phyloP scores from a whole-genome alignment of 140 eudicot species.

The Anethum foeniculum region DNA sequence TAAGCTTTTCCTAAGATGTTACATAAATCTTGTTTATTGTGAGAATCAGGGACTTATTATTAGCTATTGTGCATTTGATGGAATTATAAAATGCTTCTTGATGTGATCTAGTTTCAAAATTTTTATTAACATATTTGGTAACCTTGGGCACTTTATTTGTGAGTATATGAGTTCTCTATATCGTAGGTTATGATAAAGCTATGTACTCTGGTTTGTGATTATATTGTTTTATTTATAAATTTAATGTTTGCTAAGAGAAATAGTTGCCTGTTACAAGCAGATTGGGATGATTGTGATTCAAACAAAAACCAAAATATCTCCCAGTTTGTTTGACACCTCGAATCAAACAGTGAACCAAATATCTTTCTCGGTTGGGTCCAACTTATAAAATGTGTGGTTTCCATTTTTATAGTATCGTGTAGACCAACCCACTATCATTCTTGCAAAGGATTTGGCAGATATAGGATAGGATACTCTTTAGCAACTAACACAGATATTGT shows the following conservation, averaged over 20 bases:
- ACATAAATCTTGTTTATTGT: constrained; percentile 2
- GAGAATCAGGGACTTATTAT: neutral
- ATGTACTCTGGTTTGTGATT: neutral
- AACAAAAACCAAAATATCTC: neutral
- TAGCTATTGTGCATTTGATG: neutral
- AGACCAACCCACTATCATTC: neutral
- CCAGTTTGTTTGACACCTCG: neutral
- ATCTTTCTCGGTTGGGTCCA: neutral
- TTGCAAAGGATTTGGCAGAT: neutral
- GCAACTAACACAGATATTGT: neutral
- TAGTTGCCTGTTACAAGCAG: too few species aligned
- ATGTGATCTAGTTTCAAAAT: neutral
- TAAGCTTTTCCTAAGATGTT: constrained; percentile 9
- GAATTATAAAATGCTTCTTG: neutral
- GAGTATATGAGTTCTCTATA: neutral
- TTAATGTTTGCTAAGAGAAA: too few species aligned
- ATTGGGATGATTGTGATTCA: too few species aligned
- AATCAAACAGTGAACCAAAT: neutral
- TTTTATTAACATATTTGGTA: neutral
- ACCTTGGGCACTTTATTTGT: neutral
- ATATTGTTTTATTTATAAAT: too few species aligned
- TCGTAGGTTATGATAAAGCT: neutral
- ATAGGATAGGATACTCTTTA: neutral
- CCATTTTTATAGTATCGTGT: too few species aligned
- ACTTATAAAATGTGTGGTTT: too few species aligned